Percentiles rank a stretch among this genome's conserved stretches.
Evolutionary conservation across 1,139 yeast genomes (phyloP).

Genomic region (Diutina scorzettiae): DNA sequence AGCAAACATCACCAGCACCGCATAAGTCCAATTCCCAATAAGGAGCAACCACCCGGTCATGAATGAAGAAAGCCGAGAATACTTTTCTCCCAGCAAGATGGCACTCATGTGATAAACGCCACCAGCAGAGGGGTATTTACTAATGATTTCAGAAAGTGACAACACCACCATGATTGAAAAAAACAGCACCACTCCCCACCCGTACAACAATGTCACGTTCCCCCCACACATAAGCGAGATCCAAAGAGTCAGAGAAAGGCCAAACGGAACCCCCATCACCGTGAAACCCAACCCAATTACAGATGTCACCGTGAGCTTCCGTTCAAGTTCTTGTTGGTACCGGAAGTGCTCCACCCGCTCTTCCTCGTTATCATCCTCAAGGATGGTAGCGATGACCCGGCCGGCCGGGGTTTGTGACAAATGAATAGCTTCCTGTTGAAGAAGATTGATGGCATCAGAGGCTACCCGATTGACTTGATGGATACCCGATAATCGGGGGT

Average conservation of each 20-base stretch:
- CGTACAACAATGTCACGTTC: constrained; percentile 57
- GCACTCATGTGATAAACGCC: constrained; percentile 71
- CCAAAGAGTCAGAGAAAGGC: constrained; percentile 58
- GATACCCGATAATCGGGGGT: not conserved
- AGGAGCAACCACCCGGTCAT: constrained; percentile 65
- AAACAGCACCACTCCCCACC: constrained; percentile 54
- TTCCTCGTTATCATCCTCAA: constrained; percentile 27
- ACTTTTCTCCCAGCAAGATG: constrained; percentile 45
- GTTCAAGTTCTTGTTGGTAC: constrained; percentile 56
- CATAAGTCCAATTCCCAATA: constrained; percentile 68
- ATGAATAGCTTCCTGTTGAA: constrained; percentile 2
- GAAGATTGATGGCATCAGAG: not conserved
- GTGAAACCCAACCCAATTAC: constrained; percentile 67
- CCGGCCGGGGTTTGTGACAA: constrained; percentile 3
- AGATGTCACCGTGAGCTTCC: constrained; percentile 54
- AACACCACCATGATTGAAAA: constrained; percentile 52
- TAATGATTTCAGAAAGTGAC: constrained; percentile 59
- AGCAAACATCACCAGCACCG: constrained; percentile 59
- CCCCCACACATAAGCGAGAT: constrained; percentile 65
- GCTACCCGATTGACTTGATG: constrained; percentile 2
- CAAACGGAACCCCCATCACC: constrained; percentile 70
- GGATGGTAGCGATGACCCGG: constrained; percentile 6
- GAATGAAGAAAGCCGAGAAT: constrained; percentile 52
- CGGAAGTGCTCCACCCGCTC: constrained; percentile 59
- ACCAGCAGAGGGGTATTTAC: constrained; percentile 66